Evolutionary conservation across 2,329 filamentous ascomycete species (phyloP).

Genomic region (Periconia digitata): DNA sequence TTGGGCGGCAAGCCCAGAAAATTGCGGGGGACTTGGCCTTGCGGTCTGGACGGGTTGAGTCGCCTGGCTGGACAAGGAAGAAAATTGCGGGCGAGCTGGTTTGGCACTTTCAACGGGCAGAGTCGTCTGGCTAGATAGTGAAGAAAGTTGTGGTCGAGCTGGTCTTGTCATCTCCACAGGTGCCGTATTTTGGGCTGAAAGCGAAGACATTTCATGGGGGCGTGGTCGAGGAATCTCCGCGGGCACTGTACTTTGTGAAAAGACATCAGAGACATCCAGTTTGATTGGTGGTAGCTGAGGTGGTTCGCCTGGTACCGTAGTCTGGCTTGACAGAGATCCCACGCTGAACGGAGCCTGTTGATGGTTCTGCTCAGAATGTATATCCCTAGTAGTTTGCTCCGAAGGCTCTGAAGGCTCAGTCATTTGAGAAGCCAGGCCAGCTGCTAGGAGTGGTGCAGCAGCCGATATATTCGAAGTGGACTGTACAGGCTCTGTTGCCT

Average conservation of each 20-base stretch:
- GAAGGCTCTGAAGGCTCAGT: constrained; percentile 23
- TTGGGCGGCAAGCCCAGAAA: constrained; percentile 22
- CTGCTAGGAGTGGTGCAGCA: constrained; percentile 26
- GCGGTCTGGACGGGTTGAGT: constrained; percentile 26
- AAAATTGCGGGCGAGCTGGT: constrained; percentile 23
- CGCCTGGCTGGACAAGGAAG: constrained; percentile 28
- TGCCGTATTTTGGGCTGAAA: constrained; percentile 26
- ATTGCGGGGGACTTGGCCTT: constrained; percentile 17
- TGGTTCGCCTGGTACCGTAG: constrained; percentile 19
- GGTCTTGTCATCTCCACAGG: constrained; percentile 20
- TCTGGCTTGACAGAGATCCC: constrained; percentile 15
- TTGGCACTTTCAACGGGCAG: constrained; percentile 16
- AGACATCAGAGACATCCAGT: constrained; percentile 30
- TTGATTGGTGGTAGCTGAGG: constrained; percentile 8
- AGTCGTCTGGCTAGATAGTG: constrained; percentile 14
- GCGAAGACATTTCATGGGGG: constrained; percentile 21
- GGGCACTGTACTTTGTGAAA: constrained; percentile 30
- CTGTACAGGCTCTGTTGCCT: constrained; percentile 25
- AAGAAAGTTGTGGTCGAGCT: constrained; percentile 13
- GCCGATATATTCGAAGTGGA: constrained; percentile 19
- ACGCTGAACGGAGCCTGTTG: constrained; percentile 12
- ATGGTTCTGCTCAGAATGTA: neutral
- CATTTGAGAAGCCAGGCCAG: constrained; percentile 30
- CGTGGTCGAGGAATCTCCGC: constrained; percentile 16
- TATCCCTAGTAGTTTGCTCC: constrained; percentile 4